Evolutionary conservation across 345 rosid species (phyloP).

Genomic region (Schrenkiella parvula): DNA sequence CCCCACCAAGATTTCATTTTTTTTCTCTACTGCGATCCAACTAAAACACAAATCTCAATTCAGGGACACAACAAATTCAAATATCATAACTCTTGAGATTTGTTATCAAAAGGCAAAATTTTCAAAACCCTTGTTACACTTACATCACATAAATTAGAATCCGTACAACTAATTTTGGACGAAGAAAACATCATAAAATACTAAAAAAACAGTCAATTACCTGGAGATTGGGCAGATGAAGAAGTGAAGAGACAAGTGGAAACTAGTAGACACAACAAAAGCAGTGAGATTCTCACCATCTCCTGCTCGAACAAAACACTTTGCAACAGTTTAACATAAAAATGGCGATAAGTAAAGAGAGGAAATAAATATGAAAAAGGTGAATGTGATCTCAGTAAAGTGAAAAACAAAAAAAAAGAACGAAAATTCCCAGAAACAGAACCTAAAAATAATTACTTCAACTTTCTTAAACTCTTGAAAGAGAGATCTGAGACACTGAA

Average conservation of each 20-base stretch:
- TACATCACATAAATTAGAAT: background rate
- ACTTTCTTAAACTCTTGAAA: background rate
- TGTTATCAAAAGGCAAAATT: background rate
- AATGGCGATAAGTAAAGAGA: background rate
- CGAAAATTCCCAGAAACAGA: conserved; percentile 11
- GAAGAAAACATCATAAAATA: background rate
- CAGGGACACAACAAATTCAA: background rate
- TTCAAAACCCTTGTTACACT: background rate
- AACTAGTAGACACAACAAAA: conserved; percentile 27
- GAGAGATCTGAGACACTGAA: background rate
- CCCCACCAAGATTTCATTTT: background rate
- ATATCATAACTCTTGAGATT: background rate
- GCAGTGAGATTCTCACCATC: conserved; percentile 51
- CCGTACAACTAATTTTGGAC: background rate
- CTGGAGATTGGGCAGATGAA: conserved; percentile 63
- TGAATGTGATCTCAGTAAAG: conserved; percentile 12
- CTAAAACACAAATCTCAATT: conserved; percentile 4
- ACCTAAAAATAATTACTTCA: background rate
- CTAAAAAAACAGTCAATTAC: conserved; percentile 28
- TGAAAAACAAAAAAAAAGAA: background rate
- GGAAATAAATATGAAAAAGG: background rate
- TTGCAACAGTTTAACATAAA: conserved; percentile 25
- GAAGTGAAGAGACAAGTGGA: conserved; percentile 38
- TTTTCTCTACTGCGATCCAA: background rate
- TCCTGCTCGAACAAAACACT: conserved; percentile 29